Evolutionary conservation across 805 yeast genomes (phyloP), one percentile per base, ranked within the genome.

Genomic region (Grigorovia transvaalensis): DNA sequence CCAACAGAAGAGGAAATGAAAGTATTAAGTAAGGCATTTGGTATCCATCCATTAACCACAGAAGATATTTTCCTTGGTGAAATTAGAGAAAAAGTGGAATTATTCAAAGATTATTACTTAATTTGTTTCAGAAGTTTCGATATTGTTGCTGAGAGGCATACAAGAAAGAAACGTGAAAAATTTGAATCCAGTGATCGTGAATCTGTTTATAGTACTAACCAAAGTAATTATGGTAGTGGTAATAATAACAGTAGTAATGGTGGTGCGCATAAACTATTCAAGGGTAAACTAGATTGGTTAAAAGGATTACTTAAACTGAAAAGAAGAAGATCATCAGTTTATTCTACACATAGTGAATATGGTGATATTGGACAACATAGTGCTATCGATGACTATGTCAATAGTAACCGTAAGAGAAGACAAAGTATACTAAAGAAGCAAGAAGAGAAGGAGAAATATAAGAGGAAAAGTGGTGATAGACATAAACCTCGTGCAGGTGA

Each of bases 1-100:
- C 99, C 99, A 11, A 86, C 96, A 0, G 98, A 93, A 62, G 97
- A 89, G 58, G 99, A 91, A 67, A 88, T 93, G 95, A 89, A 91
- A 61, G 93, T 85, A 0, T 60, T 91, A 13, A 80, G 95, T 29
- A 88, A 88, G 61, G 82, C 97, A 0, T 91, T 91, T 70, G 96
- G 95, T 0, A 88, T 91, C 52, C 99, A 91, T 68, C 99, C 99
- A 0, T 76, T 91, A 59, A 91, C 99, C 0, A 87, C 97, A 0
- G 99, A 91, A 65, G 99, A 91, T 70, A 90, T 91, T 47, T 85
- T 86, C 54, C 70, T 90, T 33, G 96, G 96, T 1, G 99, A 91
- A 64, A 85, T 96, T 0, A 79, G 98, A 57, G 99, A 91, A 66
- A 91, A 91, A 64, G 96, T 91, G 19, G 99, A 91, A 69, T 68